These are phyloP conservation scores for Chalara sp. DNA, from an alignment of 2,329 filamentous ascomycete species.

Conservation along the genomic window DNA sequence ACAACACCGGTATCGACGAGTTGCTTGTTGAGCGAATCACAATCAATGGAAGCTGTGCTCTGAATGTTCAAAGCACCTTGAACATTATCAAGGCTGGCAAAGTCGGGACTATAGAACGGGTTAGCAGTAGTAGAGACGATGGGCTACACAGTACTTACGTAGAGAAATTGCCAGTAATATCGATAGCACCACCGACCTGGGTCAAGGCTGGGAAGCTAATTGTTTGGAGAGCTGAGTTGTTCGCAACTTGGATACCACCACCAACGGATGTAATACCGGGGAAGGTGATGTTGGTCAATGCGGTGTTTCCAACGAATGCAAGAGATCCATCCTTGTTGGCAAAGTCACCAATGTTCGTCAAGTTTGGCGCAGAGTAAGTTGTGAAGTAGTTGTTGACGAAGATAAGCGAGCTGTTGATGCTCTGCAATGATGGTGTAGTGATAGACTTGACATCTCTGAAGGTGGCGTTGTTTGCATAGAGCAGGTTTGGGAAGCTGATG, in stretches of 20 bases:
- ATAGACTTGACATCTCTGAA: slow-evolving; percentile 75
- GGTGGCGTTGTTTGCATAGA: slow-evolving; percentile 72
- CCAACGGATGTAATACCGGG: slow-evolving; percentile 60
- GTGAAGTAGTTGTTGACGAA: slow-evolving; percentile 73
- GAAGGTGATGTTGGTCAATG: slow-evolving; percentile 69
- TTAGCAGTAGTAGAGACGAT: slow-evolving; percentile 21
- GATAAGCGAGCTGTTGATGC: slow-evolving; percentile 72
- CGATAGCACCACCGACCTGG: slow-evolving; percentile 71
- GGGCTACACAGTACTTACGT: slow-evolving; percentile 50
- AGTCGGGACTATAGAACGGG: slow-evolving; percentile 49
- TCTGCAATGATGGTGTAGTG: slow-evolving; percentile 62
- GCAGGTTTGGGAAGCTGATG: slow-evolving; percentile 70
- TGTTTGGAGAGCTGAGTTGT: slow-evolving; percentile 70
- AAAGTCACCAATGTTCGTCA: slow-evolving; percentile 51
- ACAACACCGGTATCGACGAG: slow-evolving; percentile 32
- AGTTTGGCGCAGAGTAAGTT: slow-evolving; percentile 57
- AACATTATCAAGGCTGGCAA: slow-evolving; percentile 62
- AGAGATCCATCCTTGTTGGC: slow-evolving; percentile 39
- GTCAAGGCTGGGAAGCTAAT: slow-evolving; percentile 65
- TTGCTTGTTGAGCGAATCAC: slow-evolving; percentile 19
- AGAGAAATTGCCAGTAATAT: slow-evolving; percentile 78
- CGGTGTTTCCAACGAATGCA: slow-evolving; percentile 56
- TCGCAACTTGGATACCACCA: slow-evolving; percentile 79
- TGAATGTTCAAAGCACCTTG: slow-evolving; percentile 63
- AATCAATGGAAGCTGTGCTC: slow-evolving; percentile 20